Evolutionary conservation across 2,329 filamentous ascomycete species (phyloP), one percentile per base, ranked within the genome.

Genomic region (Mycogone perniciosa): DNA sequence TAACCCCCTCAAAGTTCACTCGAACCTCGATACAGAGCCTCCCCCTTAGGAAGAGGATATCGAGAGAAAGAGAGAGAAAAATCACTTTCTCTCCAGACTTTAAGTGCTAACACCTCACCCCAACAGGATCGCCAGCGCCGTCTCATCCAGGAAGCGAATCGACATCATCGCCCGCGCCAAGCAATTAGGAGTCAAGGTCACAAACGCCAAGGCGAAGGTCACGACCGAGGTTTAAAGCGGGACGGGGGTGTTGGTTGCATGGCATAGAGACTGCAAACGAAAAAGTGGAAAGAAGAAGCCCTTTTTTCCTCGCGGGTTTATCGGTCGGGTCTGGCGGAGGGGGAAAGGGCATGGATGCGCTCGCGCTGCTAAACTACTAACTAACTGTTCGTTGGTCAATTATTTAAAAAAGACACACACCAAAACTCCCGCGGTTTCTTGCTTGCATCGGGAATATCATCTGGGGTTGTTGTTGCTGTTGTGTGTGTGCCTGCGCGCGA

Each of bases 131-230:
- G 89, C 88, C 73, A 89, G 95, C 82, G 88, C 89, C 75, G 93
- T 99, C 74, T 99, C 93, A 59, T 95, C 93, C 72, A 84, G 92
- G 77, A 99, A 99, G 89, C 85, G 93, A 76, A 86, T 99, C 76
- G 91, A 96, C 70, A 99, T 99, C 77, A 85, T 99, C 69, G 82
- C 89, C 71, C 88, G 92, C 75, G 93, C 93, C 62, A 97, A 97
- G 88, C 86, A 95, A 77, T 80, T 99, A 71, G 89, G 91, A 71
- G 93, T 99, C 74, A 99, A 99, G 88, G 92, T 99, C 75, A 99
- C 93, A 73, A 99, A 99, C 84, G 76, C 89, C 77, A 96, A 96
- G 88, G 93, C 91, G 71, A 95, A 92, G 84, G 87, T 99, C 75
- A 96, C 92, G 67, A 96, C 90, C 66, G 93, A 99, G 85, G 80